Evolutionary conservation across 2,329 filamentous ascomycete genomes (phyloP), one percentile per base, ranked within the genome.

Genomic region (Aspergillus ochraceus): DNA sequence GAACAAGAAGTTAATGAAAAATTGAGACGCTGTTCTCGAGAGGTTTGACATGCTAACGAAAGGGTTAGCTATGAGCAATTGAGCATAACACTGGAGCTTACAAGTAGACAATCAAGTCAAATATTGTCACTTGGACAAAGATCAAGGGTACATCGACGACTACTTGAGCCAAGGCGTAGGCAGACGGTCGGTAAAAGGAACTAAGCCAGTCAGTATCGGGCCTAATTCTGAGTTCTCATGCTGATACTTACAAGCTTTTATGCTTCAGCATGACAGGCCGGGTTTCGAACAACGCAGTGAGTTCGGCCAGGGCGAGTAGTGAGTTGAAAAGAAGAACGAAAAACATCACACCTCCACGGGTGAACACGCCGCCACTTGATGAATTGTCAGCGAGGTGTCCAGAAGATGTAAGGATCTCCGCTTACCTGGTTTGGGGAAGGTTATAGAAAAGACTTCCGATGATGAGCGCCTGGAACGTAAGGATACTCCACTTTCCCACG

Each of bases 201-300:
- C 77, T 79, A 46, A 1, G 2, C 14, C 1, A 6, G 54, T 70
- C 45, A 71, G 65, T 30, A 20, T 45, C 6, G 1, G n/a, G 17
- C 19, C 50, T 19, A 12, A 32, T 17, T 12, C n/a, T n/a, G n/a
- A 2, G 10, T 2, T 2, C 17, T 8, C 2, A 20, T 4, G 2
- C 6, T 3, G 5, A 14, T 17, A 59, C 77, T 64, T 60, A 79
- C 77, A 89, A 90, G 24, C 82, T 86, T 68, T 89, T 89, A 73
- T 90, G 88, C 71, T 90, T 90, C 55, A 89, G 75, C 45, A 91
- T 73, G 58, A 91, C 89, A 0, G 87, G 87, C 49, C 87, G 83
- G 22, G 82, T 83, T 52, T 81, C 75, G 64, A 90, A 90, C 0
- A 86, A 82, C 1, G 85, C 74, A 0, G 86, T 86, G 46, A 87